Evolutionary conservation across 2,329 filamentous ascomycete species (phyloP).

Genomic region (Geosmithia flava): DNA sequence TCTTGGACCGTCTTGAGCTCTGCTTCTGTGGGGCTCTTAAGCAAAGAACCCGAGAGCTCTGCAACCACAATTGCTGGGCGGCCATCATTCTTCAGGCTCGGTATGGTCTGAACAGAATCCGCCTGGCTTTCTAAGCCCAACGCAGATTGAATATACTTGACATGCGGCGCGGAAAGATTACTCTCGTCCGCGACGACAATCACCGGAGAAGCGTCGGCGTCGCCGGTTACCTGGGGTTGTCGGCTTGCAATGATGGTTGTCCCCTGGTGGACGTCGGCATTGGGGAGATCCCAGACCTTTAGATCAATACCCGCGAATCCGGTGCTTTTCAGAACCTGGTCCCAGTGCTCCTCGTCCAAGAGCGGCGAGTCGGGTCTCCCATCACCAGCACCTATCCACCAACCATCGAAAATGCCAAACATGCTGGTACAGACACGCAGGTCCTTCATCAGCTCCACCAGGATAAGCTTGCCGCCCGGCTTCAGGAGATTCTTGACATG

Average conservation of each 20-base stretch:
- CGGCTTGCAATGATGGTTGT: too few relatives aligned
- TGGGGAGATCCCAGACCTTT: conserved; percentile 1
- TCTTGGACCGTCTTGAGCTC: background rate
- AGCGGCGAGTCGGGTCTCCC: conserved; percentile 6
- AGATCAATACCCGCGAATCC: conserved; percentile 6
- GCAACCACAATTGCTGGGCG: background rate
- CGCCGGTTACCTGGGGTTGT: too few relatives aligned
- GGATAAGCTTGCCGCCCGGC: conserved; percentile 4
- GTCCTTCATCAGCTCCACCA: conserved; percentile 1
- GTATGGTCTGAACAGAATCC: background rate
- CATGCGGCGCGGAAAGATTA: too few relatives aligned
- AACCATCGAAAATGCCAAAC: conserved; percentile 21
- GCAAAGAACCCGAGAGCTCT: background rate
- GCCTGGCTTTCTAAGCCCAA: too few relatives aligned
- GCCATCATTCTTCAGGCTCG: background rate
- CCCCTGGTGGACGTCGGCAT: too few relatives aligned
- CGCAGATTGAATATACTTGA: too few relatives aligned
- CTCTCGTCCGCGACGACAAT: too few relatives aligned
- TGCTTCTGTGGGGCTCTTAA: background rate
- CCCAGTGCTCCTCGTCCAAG: conserved; percentile 4
- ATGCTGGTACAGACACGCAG: conserved; percentile 4
- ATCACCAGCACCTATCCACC: conserved; percentile 20
- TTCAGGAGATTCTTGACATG: conserved; percentile 2
- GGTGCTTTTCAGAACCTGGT: conserved; percentile 1
- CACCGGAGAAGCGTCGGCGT: too few relatives aligned